A percentile compares a stretch with the other conserved stretches of the same genome.
Conservation (phyloP, 2,329 filamentous ascomycete species). For the Claviceps spartinae region DNA sequence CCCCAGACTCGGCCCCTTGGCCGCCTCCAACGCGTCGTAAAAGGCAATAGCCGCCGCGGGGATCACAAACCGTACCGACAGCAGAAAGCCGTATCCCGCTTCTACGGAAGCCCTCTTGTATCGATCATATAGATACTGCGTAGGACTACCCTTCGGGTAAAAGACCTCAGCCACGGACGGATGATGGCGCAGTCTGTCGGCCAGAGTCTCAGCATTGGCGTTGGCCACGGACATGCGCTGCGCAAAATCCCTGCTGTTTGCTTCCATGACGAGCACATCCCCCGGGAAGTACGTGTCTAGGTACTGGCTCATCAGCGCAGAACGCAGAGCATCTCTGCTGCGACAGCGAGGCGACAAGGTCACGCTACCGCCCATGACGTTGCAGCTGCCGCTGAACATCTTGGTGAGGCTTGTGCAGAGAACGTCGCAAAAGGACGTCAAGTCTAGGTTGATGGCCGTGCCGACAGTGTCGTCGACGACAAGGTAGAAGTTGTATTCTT, state of each 20-base stretch:
- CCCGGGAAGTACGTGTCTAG: slow-evolving; percentile 13
- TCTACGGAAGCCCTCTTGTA: slow-evolving; percentile 13
- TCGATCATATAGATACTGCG: slow-evolving; percentile 20
- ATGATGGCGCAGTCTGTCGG: slow-evolving; percentile 15
- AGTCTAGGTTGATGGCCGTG: slow-evolving; percentile 30
- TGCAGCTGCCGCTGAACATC: slow-evolving; percentile 39
- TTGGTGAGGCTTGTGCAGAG: slow-evolving; percentile 40
- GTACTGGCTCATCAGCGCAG: slow-evolving; percentile 9
- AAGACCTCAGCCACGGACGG: slow-evolving; percentile 17
- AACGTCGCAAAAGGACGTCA: slow-evolving; percentile 32
- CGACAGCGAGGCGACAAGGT: slow-evolving; percentile 29
- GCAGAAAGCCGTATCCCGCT: slow-evolving; percentile 37
- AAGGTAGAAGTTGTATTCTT: slow-evolving; percentile 25
- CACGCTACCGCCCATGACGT: slow-evolving; percentile 36
- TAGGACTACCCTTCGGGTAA: slow-evolving; percentile 27
- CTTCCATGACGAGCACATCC: slow-evolving; percentile 19
- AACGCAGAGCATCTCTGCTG: slow-evolving; percentile 18
- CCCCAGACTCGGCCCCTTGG: slow-evolving; percentile 37
- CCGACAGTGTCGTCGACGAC: slow-evolving; percentile 32
- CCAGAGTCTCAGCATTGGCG: slow-evolving; percentile 14
- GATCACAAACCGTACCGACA: slow-evolving; percentile 34
- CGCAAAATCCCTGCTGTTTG: slow-evolving; percentile 25
- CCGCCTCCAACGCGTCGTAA: slow-evolving; percentile 32
- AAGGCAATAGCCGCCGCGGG: slow-evolving; percentile 26
- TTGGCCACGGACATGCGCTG: slow-evolving; percentile 17